Base-by-base conservation (phyloP, 108 stramenopile species). In the Skeletonema tropicum region DNA sequence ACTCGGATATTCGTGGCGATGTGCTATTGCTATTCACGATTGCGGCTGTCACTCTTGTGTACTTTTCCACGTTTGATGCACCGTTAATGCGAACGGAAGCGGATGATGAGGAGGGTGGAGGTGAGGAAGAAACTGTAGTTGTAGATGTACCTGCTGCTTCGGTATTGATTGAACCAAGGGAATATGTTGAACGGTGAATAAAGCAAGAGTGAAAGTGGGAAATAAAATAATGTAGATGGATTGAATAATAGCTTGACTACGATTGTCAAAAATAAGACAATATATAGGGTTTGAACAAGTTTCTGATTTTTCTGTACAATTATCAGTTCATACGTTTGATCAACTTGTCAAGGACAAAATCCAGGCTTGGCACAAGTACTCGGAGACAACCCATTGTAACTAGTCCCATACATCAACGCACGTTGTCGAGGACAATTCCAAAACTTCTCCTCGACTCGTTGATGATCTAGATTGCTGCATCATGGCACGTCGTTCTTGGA, bases 341-440 rank as follows among this genome's bases (percentile, higher is more conserved):
- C 41, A 15, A 9, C 6, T 38, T 42, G 13, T 42, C 49, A 76
- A 13, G 75, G 75, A 31, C 75, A 76, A 69, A 60, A 75, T 5
- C 75, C 67, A 23, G 71, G 69, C 39, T 19, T 33, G 12, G 70
- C 49, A 66, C 79, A 75, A 52, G 19, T 12, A 57, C 45, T 19
- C 1, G 83, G 73, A 49, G 64, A 68, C 21, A 76, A 59, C 0
- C 82, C 85, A 39, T 68, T 15, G 61, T 66, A 83, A 5, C 15
- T 39, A 0, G 86, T 79, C 13, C 71, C 71, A 61, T 86, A 86
- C 45, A 86, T 66, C 8, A 23, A 6, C 19, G 82, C 73, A 29
- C 85, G 38, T 62, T 83, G 86, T 31, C 72, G 23, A 31, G n/a
- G 86, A 86, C 15, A 86, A 70, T 73, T 84, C 83, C 73, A 86